phyloP scores from a whole-genome alignment of 208 protist species.

The Acanthamoeba polyphaga region DNA sequence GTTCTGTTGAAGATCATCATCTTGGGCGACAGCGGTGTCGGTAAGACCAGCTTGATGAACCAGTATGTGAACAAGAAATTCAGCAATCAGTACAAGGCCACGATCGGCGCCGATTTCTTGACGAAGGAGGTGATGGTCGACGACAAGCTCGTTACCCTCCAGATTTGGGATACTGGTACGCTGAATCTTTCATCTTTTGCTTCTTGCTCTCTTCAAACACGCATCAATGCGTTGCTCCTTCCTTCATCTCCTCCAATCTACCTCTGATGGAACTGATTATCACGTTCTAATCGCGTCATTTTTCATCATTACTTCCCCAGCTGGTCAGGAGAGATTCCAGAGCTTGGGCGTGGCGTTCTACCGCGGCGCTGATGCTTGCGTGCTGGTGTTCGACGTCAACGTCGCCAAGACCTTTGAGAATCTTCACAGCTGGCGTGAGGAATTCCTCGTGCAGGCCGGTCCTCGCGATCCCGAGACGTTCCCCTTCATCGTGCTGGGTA shows the following conservation, averaged over 20 bases:
- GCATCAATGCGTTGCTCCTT: neutral
- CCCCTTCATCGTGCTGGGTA: conserved; percentile 99
- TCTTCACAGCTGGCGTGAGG: conserved; percentile 97
- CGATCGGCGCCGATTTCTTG: conserved; percentile 99
- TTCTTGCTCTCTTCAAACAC: neutral
- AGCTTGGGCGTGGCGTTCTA: conserved; percentile 99
- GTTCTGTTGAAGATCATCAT: conserved; percentile 95
- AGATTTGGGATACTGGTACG: conserved; percentile 89
- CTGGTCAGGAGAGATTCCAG: conserved; percentile 99
- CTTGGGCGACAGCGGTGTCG: conserved; percentile 93
- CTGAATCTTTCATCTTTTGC: neutral
- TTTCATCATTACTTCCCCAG: conserved; percentile 86
- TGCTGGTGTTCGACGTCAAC: conserved; percentile 92
- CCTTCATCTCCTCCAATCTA: conserved; percentile 67
- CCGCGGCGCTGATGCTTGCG: conserved; percentile 98
- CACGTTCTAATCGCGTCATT: neutral
- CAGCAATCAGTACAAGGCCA: conserved; percentile 98
- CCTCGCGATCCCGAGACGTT: conserved; percentile 94
- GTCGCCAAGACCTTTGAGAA: conserved; percentile 92
- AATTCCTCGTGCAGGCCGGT: conserved; percentile 97
- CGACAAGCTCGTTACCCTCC: conserved; percentile 97
- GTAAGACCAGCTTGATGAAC: conserved; percentile 96
- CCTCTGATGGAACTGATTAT: conserved; percentile 27
- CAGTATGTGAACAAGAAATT: conserved; percentile 95
- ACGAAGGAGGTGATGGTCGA: conserved; percentile 98